Evolutionary conservation across 345 rosid species (phyloP).

Genomic region (Populus nigra): DNA sequence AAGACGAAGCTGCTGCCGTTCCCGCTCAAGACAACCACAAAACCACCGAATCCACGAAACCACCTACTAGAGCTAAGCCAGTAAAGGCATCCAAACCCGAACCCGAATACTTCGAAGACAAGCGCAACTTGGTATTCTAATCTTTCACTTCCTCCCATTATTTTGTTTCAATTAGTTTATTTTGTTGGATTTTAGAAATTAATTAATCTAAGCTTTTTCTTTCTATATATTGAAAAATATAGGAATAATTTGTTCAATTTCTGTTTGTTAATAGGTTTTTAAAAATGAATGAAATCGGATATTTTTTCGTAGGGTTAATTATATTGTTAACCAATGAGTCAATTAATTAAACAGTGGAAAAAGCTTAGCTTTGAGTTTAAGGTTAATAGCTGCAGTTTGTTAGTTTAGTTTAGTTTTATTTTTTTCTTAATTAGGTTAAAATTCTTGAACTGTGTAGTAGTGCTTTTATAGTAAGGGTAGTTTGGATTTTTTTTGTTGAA

Average conservation of each 20-base stretch:
- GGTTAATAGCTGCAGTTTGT: neutral
- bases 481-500: neutral
- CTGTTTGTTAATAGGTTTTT: neutral
- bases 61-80: constrained; percentile 47
- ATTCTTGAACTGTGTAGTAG: neutral
- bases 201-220: neutral
- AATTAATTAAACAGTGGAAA: neutral
- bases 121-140: constrained; percentile 69
- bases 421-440: neutral
- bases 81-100: constrained; percentile 52
- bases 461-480: neutral
- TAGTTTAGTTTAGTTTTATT: neutral
- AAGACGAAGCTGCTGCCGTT: constrained; percentile 12
- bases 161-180: neutral
- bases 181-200: neutral
- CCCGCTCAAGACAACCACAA: neutral
- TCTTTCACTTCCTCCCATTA: neutral
- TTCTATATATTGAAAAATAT: neutral
- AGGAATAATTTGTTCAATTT: neutral
- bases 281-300: neutral
- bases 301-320: neutral
- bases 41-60: neutral
- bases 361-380: neutral
- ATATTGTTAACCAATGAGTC: neutral
- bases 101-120: constrained; percentile 78